phyloP scores from a whole-genome alignment of 2,329 filamentous ascomycete genomes.

The Colletotrichum karsti region DNA sequence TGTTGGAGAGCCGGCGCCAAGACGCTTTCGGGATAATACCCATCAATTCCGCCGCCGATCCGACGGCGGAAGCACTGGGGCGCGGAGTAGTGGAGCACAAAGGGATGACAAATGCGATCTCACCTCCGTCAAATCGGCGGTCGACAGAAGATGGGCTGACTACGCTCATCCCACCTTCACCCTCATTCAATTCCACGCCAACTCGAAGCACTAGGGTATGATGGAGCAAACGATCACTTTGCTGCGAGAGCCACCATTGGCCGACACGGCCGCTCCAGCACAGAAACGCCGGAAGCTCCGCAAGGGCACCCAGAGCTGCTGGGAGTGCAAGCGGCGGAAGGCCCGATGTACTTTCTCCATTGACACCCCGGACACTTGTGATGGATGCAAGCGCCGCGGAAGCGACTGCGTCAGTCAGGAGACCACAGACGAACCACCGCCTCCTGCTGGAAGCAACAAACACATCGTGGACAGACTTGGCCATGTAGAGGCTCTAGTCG shows the following conservation, averaged over 20 bases:
- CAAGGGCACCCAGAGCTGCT: slow-evolving; percentile 26
- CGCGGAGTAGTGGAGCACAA: too few relatives aligned
- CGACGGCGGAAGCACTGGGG: background rate
- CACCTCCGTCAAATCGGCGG: slow-evolving; percentile 20
- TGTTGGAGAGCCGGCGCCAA: too few relatives aligned
- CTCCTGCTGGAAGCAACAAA: slow-evolving; percentile 9
- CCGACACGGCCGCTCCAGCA: background rate
- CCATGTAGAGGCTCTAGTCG: slow-evolving; percentile 45
- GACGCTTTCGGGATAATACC: background rate
- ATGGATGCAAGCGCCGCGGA: slow-evolving; percentile 51
- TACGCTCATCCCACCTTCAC: background rate
- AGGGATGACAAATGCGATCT: slow-evolving; percentile 16
- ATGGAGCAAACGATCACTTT: background rate
- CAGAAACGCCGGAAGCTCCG: slow-evolving; percentile 21
- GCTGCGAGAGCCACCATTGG: background rate
- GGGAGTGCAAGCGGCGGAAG: slow-evolving; percentile 28
- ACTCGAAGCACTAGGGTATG: background rate
- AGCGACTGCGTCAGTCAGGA: slow-evolving; percentile 54
- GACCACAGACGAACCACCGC: slow-evolving; percentile 43
- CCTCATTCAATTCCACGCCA: background rate
- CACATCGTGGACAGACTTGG: slow-evolving; percentile 43
- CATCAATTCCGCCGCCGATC: background rate
- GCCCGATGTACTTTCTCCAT: slow-evolving; percentile 7
- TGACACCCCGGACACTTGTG: background rate
- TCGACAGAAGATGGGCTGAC: background rate